A percentile compares a stretch with the other conserved stretches of the same genome.
Evolutionary conservation across 106 monocot species (phyloP).

Genomic region (Dendrobium officinale): DNA sequence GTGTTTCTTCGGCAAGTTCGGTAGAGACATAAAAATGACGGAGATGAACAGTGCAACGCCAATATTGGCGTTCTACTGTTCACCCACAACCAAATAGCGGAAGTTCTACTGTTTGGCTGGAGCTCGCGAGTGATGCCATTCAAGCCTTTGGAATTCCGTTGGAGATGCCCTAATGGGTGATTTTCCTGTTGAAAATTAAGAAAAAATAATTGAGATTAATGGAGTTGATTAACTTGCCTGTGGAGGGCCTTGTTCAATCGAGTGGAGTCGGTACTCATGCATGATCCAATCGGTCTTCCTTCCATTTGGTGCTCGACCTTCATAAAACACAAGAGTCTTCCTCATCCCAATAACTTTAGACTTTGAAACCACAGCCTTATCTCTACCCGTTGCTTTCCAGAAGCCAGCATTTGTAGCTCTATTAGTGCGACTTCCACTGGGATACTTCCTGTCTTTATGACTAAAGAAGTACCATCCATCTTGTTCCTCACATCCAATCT

Average conservation of each 20-base stretch:
- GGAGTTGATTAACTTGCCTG: slow-evolving; percentile 25
- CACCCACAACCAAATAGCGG: too few species aligned
- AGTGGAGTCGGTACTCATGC: slow-evolving; percentile 81
- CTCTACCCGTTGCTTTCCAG: slow-evolving; percentile 86
- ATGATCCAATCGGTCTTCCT: slow-evolving; percentile 95
- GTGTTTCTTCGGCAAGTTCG: too few species aligned
- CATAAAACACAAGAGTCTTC: slow-evolving; percentile 92
- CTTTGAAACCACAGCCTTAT: slow-evolving; percentile 62
- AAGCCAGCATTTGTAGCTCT: slow-evolving; percentile 72
- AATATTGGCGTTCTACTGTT: too few species aligned
- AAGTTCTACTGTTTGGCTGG: too few species aligned
- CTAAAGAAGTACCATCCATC: slow-evolving; percentile 93
- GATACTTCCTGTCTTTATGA: slow-evolving; percentile 89
- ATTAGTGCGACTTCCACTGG: slow-evolving; percentile 75
- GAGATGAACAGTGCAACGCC: too few species aligned
- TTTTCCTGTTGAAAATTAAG: too few species aligned
- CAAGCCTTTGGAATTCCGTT: too few species aligned
- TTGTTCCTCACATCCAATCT: slow-evolving; percentile 70
- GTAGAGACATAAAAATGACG: too few species aligned
- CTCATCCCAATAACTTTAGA: slow-evolving; percentile 75
- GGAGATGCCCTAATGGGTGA: not conserved
- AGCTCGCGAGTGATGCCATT: too few species aligned
- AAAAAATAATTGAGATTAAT: not conserved
- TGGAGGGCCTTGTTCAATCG: slow-evolving; percentile 48
- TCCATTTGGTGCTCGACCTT: slow-evolving; percentile 83